Evolutionary conservation across 2,329 filamentous ascomycete species (phyloP).

Genomic region (Colletotrichum orchidophilum): DNA sequence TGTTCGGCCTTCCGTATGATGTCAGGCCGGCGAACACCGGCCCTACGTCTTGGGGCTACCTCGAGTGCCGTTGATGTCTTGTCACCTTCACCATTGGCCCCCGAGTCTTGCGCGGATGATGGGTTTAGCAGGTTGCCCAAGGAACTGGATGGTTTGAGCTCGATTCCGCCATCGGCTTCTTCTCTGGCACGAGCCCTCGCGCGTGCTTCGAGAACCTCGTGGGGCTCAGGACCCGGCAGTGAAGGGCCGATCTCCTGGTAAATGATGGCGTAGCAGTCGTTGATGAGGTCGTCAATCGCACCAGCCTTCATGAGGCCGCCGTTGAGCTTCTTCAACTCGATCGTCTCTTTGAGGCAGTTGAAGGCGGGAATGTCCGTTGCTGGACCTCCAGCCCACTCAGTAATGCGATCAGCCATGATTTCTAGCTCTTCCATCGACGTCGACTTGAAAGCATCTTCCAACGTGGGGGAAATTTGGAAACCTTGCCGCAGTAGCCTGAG

Average conservation of each 20-base stretch:
- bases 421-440: slow-evolving; percentile 66
- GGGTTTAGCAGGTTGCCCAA: slow-evolving; percentile 55
- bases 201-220: slow-evolving; percentile 56
- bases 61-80: slow-evolving; percentile 47
- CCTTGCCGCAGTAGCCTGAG: slow-evolving; percentile 61
- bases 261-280: slow-evolving; percentile 84
- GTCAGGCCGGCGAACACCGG: slow-evolving; percentile 63
- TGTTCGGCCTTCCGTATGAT: slow-evolving; percentile 71
- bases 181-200: slow-evolving; percentile 50
- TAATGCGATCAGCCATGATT: slow-evolving; percentile 62
- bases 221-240: slow-evolving; percentile 61
- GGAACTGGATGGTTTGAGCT: slow-evolving; percentile 46
- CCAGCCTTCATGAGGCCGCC: slow-evolving; percentile 85
- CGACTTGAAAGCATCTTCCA: slow-evolving; percentile 66
- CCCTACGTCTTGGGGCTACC: slow-evolving; percentile 51
- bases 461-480: slow-evolving; percentile 54
- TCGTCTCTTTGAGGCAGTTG: slow-evolving; percentile 64
- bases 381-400: slow-evolving; percentile 60
- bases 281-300: slow-evolving; percentile 91
- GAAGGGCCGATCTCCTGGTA: slow-evolving; percentile 73
- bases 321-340: slow-evolving; percentile 78
- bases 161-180: slow-evolving; percentile 49
- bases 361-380: slow-evolving; percentile 54
- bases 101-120: slow-evolving; percentile 49
- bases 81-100: slow-evolving; percentile 51